Percentiles rank a stretch among this genome's conserved stretches.
These are phyloP conservation scores for Hawksworthiomyces lignivorus DNA, from an alignment of 2,329 filamentous ascomycete species.

Conservation along the genomic window DNA sequence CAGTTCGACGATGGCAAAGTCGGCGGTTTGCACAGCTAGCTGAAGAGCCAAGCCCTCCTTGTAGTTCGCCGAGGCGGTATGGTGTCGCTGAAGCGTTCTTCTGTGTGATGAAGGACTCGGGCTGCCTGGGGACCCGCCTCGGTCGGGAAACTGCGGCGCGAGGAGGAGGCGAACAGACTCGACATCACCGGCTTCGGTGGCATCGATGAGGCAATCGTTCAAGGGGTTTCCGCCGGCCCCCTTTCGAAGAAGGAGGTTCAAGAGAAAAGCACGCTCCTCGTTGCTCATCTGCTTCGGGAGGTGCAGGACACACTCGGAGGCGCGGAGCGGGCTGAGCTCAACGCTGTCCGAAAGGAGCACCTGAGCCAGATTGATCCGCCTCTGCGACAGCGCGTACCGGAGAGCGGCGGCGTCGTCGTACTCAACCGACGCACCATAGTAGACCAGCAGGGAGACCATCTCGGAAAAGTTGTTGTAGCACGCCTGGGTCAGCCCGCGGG, in stretches of 20 bases:
- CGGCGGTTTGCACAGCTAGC: conserved; percentile 38
- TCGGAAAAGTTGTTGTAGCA: conserved; percentile 43
- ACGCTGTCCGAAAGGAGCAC: conserved; percentile 39
- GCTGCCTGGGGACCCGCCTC: not conserved
- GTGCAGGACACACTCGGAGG: conserved; percentile 41
- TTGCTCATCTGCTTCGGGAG: conserved; percentile 44
- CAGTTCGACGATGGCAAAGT: conserved; percentile 34
- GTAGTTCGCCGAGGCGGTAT: conserved; percentile 44
- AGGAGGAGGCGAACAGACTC: conserved; percentile 42
- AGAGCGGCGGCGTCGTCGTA: conserved; percentile 43
- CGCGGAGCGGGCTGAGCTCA: conserved; percentile 33
- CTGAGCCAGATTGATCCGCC: conserved; percentile 38
- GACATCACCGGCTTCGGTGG: conserved; percentile 39
- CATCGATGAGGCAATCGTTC: conserved; percentile 43
- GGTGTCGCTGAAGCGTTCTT: conserved; percentile 28
- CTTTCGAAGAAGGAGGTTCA: conserved; percentile 40
- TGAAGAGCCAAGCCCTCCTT: conserved; percentile 44
- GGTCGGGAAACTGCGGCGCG: conserved; percentile 34
- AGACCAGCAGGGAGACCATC: conserved; percentile 46
- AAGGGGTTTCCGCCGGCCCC: conserved; percentile 41
- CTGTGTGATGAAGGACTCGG: not conserved
- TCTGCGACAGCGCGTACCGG: conserved; percentile 39
- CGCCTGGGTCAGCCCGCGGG: conserved; percentile 40
- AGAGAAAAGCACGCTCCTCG: conserved; percentile 36
- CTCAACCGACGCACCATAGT: conserved; percentile 47